Evolutionary conservation across 306 rosid genomes (phyloP).

Genomic region (Trifolium pratense): DNA sequence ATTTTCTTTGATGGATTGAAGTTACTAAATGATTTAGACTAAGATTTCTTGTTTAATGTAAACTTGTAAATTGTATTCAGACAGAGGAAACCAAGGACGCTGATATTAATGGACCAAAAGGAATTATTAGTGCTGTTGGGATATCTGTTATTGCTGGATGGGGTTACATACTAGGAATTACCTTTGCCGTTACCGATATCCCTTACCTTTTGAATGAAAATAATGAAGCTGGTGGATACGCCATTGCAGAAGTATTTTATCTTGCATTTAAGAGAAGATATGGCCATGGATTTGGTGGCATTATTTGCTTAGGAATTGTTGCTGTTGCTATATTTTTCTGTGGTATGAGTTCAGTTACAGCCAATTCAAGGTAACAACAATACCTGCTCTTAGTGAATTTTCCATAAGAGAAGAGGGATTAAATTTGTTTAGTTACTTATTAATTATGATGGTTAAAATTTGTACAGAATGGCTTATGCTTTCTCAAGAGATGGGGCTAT

Average conservation of each 20-base stretch:
- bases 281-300: conserved; percentile 94
- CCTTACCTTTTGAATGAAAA: conserved; percentile 70
- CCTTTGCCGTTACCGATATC: conserved; percentile 81
- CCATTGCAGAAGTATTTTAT: conserved; percentile 94
- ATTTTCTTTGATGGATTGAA: conserved; percentile 25
- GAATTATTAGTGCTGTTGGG: conserved; percentile 93
- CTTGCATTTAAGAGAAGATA: conserved; percentile 83
- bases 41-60: conserved; percentile 28
- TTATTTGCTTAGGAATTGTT: conserved; percentile 81
- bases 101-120: conserved; percentile 90
- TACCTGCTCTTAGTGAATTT: not conserved
- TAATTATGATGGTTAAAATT: conserved; percentile 35
- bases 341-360: conserved; percentile 96
- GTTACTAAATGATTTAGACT: conserved; percentile 39
- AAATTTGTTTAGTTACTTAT: conserved; percentile 22
- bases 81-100: conserved; percentile 96
- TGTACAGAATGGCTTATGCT: conserved; percentile 86
- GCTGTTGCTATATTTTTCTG: conserved; percentile 93
- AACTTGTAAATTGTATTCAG: conserved; percentile 55
- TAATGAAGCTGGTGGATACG: conserved; percentile 94
- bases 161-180: conserved; percentile 87
- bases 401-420: conserved; percentile 25
- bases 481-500: conserved; percentile 99
- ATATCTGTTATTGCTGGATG: conserved; percentile 89
- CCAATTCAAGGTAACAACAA: conserved; percentile 83